phyloP scores from a whole-genome alignment of 805 yeast species.

The Saturnispora mendoncae region DNA sequence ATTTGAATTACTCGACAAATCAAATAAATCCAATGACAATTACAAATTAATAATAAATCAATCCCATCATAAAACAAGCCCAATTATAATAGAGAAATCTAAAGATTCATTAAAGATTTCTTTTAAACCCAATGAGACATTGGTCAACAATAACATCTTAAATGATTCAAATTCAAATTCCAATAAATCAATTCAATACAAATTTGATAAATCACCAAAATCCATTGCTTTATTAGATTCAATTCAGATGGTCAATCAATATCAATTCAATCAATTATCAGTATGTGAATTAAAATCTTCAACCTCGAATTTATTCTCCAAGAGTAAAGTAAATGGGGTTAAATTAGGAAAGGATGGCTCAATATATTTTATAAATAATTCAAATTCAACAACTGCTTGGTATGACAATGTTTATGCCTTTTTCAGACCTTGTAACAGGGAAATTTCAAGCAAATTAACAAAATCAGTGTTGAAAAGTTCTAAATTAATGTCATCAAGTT shows the following conservation, averaged over 20 bases:
- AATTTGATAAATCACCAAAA: not conserved
- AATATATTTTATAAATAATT: conserved; percentile 19
- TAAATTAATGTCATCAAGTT: not conserved
- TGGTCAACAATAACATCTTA: not conserved
- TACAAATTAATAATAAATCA: conserved; percentile 26
- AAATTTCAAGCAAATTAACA: conserved; percentile 21
- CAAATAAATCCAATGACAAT: no score
- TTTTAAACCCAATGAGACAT: conserved; percentile 2
- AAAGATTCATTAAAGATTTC: conserved; percentile 19
- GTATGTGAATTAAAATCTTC: conserved; percentile 19
- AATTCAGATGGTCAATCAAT: conserved; percentile 9
- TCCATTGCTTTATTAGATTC: not conserved
- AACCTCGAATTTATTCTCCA: conserved; percentile 16
- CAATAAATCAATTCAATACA: not conserved
- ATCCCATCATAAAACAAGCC: conserved; percentile 14
- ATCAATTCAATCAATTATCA: conserved; percentile 17
- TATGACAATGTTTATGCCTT: conserved; percentile 21
- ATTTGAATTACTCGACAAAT: no score
- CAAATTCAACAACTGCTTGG: conserved; percentile 19
- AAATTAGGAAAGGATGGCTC: conserved; percentile 26
- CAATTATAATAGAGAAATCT: conserved; percentile 21
- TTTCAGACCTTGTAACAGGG: conserved; percentile 27
- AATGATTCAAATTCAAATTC: not conserved
- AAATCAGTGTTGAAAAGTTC: conserved; percentile 20
- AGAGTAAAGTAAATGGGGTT: conserved; percentile 24